Evolutionary conservation across 768 basidiomycete genomes (phyloP), one percentile per base, ranked within the genome.

Genomic region (Auricularia sp.): DNA sequence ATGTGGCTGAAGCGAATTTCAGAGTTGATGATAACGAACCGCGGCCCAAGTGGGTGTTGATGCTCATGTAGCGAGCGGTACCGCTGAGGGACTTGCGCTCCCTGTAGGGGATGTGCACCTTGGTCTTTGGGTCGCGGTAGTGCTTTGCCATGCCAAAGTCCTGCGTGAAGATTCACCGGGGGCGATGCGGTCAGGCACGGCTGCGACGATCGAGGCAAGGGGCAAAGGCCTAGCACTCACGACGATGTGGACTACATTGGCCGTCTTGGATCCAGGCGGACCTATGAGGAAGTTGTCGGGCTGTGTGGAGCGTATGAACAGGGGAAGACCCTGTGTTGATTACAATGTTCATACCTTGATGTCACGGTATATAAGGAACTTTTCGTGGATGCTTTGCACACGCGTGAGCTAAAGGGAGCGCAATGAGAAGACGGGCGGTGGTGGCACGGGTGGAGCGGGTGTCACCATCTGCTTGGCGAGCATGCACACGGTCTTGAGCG

Each of bases 91-190:
- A 93, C 81, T 98, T 99, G 71, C 97, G 87, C 74, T 99, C 96
- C 69, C 97, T 87, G 77, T 99, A 99, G n/a, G 97, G 96, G 66
- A 99, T 99, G 76, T 99, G 96, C 64, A 91, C 85, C 74, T 93
- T 97, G 18, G 93, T 93, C 78, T 96, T 98, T 0, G 96, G 96
- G 76, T 99, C 97, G 64, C 97, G 87, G 74, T 98, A 98, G 76
- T 98, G 94, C 77, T 99, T 99, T 61, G 96, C 96, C 97, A 98
- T 98, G 66, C 96, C 96, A 72, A 99, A 98, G 74, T 99, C 96
- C 89, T 80, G 42, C 61, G 29, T 62, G 39, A 56, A 66, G 67
- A 61, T 67, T 42, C 39, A 4, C 39, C 56, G 62, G 66, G 64
- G 62, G 53, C 23, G 66, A 10, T 58, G 59, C 23, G 62, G 54